Percentiles rank a stretch among this genome's conserved stretches.
phyloP scores from a whole-genome alignment of 495 filamentous ascomycete species.

The Tuber indicum region DNA sequence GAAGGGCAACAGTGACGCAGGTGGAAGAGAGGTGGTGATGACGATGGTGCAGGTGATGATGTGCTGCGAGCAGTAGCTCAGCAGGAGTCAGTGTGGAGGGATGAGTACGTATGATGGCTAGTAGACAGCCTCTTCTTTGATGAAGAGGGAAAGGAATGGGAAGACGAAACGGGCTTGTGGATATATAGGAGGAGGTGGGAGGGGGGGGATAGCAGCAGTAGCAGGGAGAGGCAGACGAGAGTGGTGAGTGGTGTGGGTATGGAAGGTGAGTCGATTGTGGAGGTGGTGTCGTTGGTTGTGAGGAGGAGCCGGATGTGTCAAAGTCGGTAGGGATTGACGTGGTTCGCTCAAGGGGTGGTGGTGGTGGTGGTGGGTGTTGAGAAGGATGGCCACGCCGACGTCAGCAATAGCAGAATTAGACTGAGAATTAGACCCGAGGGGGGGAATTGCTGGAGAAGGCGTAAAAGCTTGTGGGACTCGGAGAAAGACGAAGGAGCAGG shows the following conservation, averaged over 20 bases:
- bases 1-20: constrained; percentile 16
- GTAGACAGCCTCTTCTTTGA: constrained; percentile 29
- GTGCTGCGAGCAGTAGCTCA: constrained; percentile 11
- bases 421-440: not conserved
- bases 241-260: constrained; percentile 8
- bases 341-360: constrained; percentile 34
- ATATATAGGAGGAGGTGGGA: constrained; percentile 31
- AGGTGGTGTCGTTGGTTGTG: not conserved
- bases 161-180: constrained; percentile 35
- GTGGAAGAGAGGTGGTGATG: constrained; percentile 12
- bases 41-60: constrained; percentile 16
- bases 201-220: constrained; percentile 6
- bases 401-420: constrained; percentile 19
- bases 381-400: constrained; percentile 18
- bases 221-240: not conserved
- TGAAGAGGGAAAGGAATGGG: constrained; percentile 17
- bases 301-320: constrained; percentile 2
- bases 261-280: constrained; percentile 18
- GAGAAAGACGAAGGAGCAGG: not conserved
- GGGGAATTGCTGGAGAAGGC: not conserved
- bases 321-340: constrained; percentile 30
- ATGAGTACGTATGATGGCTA: constrained; percentile 28
- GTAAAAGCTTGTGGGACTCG: not conserved
- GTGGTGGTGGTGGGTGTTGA: constrained; percentile 10
- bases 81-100: constrained; percentile 2